phyloP scores from a whole-genome alignment of 2,329 filamentous ascomycete genomes.

The Tolypocladium endophyticum region DNA sequence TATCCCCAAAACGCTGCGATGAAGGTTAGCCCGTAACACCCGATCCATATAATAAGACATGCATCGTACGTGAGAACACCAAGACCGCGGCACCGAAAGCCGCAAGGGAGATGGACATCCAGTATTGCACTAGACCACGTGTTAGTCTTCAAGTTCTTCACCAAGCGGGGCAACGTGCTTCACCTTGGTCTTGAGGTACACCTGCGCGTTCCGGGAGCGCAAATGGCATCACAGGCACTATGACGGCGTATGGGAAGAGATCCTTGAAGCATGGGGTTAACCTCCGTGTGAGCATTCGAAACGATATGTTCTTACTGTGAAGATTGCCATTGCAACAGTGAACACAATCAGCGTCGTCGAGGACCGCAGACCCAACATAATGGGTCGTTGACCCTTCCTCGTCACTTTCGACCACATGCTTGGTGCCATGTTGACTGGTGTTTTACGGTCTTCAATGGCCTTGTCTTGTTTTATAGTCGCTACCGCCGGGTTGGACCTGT shows the following conservation, averaged over 20 bases:
- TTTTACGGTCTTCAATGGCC: neutral
- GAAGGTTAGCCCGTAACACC: neutral
- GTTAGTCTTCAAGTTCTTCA: neutral
- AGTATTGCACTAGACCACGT: constrained; percentile 16
- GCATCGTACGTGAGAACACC: constrained; percentile 17
- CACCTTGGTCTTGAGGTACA: constrained; percentile 11
- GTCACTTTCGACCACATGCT: constrained; percentile 5
- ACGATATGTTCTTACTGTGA: constrained; percentile 13
- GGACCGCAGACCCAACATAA: constrained; percentile 18
- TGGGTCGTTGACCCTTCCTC: constrained; percentile 13
- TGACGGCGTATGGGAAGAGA: constrained; percentile 23
- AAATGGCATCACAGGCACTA: constrained; percentile 22
- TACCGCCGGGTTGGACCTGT: neutral
- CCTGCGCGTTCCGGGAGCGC: constrained; percentile 15
- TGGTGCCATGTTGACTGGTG: constrained; percentile 7
- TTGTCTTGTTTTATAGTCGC: neutral
- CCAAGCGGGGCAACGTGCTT: neutral
- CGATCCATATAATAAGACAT: neutral
- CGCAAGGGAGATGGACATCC: constrained; percentile 24
- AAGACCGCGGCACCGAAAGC: constrained; percentile 21
- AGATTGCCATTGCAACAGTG: constrained; percentile 22
- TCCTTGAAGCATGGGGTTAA: constrained; percentile 11
- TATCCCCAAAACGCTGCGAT: constrained; percentile 23
- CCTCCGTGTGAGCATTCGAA: too few relatives aligned
- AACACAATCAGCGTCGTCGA: constrained; percentile 20